Evolutionary conservation across 2,329 filamentous ascomycete species (phyloP).

Genomic region (Passalora sequoiae): DNA sequence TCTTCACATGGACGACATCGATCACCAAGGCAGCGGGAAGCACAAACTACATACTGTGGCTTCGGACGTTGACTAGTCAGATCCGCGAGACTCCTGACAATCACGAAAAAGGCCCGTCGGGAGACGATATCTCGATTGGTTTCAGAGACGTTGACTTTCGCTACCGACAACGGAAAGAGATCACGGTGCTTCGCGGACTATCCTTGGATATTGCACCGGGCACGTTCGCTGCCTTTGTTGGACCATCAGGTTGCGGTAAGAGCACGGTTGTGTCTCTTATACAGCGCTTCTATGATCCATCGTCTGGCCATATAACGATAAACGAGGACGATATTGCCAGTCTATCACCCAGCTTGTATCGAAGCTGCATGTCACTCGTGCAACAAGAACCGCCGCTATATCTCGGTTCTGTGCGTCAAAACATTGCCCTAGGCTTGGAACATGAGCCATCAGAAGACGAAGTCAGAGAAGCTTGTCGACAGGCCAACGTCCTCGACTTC

Average conservation of each 20-base stretch:
- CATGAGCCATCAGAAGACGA: slow-evolving; percentile 35
- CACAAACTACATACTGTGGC: slow-evolving; percentile 43
- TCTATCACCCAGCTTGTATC: slow-evolving; percentile 58
- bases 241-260: slow-evolving; percentile 46
- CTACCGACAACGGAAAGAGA: slow-evolving; percentile 4
- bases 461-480: slow-evolving; percentile 44
- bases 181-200: neutral
- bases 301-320: slow-evolving; percentile 36
- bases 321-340: slow-evolving; percentile 56
- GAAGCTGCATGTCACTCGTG: slow-evolving; percentile 62
- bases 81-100: slow-evolving; percentile 35
- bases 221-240: slow-evolving; percentile 42
- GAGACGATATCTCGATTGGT: neutral
- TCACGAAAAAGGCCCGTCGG: slow-evolving; percentile 20
- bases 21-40: slow-evolving; percentile 32
- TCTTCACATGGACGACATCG: slow-evolving; percentile 54
- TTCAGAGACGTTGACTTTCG: slow-evolving; percentile 5
- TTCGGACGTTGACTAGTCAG: slow-evolving; percentile 34
- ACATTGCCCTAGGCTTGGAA: slow-evolving; percentile 44
- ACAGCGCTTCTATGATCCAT: slow-evolving; percentile 44
- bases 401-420: slow-evolving; percentile 60
- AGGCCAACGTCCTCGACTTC: slow-evolving; percentile 51
- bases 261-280: slow-evolving; percentile 43
- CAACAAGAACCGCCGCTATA: slow-evolving; percentile 71
- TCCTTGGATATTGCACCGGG: slow-evolving; percentile 7